Base-by-base conservation (phyloP, 768 basidiomycete species). In the Russula abietina region DNA sequence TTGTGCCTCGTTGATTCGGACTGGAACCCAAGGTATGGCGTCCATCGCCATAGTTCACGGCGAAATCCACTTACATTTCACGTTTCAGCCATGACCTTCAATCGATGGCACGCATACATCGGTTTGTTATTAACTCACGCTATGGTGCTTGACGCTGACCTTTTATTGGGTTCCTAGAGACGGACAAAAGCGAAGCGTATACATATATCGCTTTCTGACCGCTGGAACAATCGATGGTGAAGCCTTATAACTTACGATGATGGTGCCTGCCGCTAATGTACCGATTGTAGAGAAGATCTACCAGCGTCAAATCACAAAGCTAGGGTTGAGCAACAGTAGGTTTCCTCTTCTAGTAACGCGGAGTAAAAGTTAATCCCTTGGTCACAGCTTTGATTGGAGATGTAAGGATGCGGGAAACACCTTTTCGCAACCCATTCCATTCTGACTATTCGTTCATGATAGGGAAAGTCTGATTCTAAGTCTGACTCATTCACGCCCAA, bases 51-150 rank as follows among this genome's bases (percentile, higher is more conserved):
- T 28, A 12, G 19, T 36, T 28, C 6, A 28, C 28, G 39, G 33
- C 26, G 26, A 32, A 33, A 22, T 38, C 11, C 38, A 16, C n/a
- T 55, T 28, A 49, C 57, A 56, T 22, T 46, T 43, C 36, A 22
- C n/a, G 41, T 59, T 32, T 24, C 59, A 92, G 89, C 69, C 90
- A 90, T 69, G 97, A 99, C 75, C 73, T 94, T 19, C 97, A 99
- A 74, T 88, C 97, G 2, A 98, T 98, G 96, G 96, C 94, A 56
- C 84, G 96, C 54, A 96, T 95, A 71, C 92, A 96, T 74, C 83
- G 93, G 93, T 92, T 64, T 51, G 76, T 62, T 38, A 39, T 51
- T 43, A 32, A 11, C 33, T 16, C 53, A 46, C 12, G 36, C 57
- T 45, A n/a, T 48, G 41, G 61, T 22, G 56, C 62, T 26, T 57